Evolutionary conservation across 331 rosid genomes (phyloP).

Genomic region (Acacia pycnantha): DNA sequence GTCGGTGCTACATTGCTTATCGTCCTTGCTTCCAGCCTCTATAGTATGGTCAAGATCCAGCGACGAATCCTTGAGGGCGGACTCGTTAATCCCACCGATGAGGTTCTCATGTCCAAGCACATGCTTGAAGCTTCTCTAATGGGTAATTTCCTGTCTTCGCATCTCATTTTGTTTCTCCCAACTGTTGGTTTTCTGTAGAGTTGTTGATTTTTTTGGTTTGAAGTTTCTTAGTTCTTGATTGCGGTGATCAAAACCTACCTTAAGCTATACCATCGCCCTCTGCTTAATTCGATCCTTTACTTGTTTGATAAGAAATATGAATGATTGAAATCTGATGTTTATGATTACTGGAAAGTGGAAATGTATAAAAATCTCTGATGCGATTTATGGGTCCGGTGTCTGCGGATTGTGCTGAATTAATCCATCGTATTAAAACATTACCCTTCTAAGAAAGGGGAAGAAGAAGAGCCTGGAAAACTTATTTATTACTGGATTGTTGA

Average conservation of each 20-base stretch:
- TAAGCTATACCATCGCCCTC: not conserved
- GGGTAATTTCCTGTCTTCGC: conserved; percentile 49
- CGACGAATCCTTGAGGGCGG: conserved; percentile 60
- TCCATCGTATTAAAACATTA: not conserved
- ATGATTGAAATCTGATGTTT: not conserved
- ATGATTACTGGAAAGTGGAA: not conserved
- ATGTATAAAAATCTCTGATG: not conserved
- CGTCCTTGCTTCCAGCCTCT: conserved; percentile 59
- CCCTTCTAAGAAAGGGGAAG: not conserved
- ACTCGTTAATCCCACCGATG: conserved; percentile 70
- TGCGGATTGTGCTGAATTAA: not conserved
- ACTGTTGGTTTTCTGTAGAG: not conserved
- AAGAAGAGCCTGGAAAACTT: not conserved
- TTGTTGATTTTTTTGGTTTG: not conserved
- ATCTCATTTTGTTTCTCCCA: not conserved
- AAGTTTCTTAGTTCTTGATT: not conserved
- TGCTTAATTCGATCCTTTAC: not conserved
- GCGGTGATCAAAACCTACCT: not conserved
- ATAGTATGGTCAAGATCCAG: conserved; percentile 62
- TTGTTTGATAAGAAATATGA: not conserved
- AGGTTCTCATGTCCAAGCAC: conserved; percentile 78
- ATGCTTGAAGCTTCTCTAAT: conserved; percentile 89
- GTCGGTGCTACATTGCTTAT: conserved; percentile 64
- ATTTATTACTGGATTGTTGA: not conserved
- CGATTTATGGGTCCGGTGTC: conserved; percentile 8